Evolutionary conservation across 176 grass and related monocot species (phyloP).

Genomic region (Aegilops longissima): DNA sequence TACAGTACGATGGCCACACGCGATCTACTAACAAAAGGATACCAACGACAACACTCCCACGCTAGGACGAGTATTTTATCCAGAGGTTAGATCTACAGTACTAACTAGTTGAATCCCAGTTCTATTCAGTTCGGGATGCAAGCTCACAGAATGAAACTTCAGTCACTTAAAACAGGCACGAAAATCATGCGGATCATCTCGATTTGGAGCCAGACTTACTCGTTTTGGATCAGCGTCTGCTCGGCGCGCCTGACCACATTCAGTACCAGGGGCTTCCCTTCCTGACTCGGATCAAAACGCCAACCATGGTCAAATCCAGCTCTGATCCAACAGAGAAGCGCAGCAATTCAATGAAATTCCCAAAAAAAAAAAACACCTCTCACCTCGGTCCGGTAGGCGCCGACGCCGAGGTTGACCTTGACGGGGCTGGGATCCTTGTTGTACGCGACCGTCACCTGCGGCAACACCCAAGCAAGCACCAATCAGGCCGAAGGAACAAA

Average conservation of each 20-base stretch:
- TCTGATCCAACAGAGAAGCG: neutral
- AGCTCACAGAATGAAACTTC: neutral
- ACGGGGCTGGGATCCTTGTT: slow-evolving; percentile 93
- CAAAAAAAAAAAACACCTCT: slow-evolving; percentile 5
- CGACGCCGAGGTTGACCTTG: slow-evolving; percentile 97
- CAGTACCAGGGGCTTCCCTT: slow-evolving; percentile 97
- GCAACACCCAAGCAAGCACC: neutral
- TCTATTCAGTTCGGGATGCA: neutral
- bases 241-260: slow-evolving; percentile 89
- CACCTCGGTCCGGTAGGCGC: slow-evolving; percentile 97
- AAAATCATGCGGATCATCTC: neutral
- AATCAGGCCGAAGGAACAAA: slow-evolving; percentile 23
- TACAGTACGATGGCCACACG: neutral
- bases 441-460: slow-evolving; percentile 89
- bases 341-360: neutral
- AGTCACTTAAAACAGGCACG: neutral
- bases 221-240: slow-evolving; percentile 60
- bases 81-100: slow-evolving; percentile 23
- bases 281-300: slow-evolving; percentile 42
- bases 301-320: slow-evolving; percentile 15
- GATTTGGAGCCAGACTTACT: slow-evolving; percentile 51
- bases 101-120: neutral
- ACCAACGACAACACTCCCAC: neutral
- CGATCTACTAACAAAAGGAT: neutral
- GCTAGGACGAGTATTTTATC: slow-evolving; percentile 14